A percentile compares a stretch with the other conserved stretches of the same genome.
Evolutionary conservation across 2,329 filamentous ascomycete genomes (phyloP).

Genomic region (Chaetothyriales sp.): DNA sequence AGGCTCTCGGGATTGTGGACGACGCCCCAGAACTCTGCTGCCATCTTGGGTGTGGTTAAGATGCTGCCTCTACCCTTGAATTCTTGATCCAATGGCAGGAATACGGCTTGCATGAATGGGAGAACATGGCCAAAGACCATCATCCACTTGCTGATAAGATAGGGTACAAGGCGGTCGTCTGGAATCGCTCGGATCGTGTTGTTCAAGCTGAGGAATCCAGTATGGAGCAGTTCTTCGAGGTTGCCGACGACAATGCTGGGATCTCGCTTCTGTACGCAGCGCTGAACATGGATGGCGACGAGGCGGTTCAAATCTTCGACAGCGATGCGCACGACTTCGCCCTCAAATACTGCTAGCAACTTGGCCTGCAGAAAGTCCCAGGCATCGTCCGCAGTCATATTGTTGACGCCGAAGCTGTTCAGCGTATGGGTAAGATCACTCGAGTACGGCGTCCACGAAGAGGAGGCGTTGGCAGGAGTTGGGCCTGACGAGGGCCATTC

Average conservation of each 20-base stretch:
- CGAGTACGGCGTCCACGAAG: slow-evolving; percentile 13
- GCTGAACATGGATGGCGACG: slow-evolving; percentile 47
- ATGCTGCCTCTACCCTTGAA: slow-evolving; percentile 74
- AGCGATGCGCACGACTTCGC: slow-evolving; percentile 49
- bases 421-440: slow-evolving; percentile 15
- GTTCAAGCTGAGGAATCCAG: slow-evolving; percentile 75
- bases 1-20: slow-evolving; percentile 37
- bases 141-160: slow-evolving; percentile 87
- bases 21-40: slow-evolving; percentile 75
- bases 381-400: slow-evolving; percentile 54
- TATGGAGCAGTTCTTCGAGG: slow-evolving; percentile 46
- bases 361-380: slow-evolving; percentile 54
- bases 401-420: slow-evolving; percentile 48
- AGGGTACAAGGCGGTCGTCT: slow-evolving; percentile 78
- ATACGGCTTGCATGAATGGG: slow-evolving; percentile 90
- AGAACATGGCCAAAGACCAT: slow-evolving; percentile 81
- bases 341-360: slow-evolving; percentile 50
- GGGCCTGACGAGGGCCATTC: slow-evolving; percentile 17
- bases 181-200: slow-evolving; percentile 64
- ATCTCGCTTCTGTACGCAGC: slow-evolving; percentile 47
- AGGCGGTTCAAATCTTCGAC: slow-evolving; percentile 54
- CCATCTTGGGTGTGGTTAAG: slow-evolving; percentile 61
- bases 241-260: slow-evolving; percentile 50
- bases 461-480: slow-evolving; percentile 12
- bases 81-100: slow-evolving; percentile 82